phyloP scores from a whole-genome alignment of 495 filamentous ascomycete species.

The Penicillium flavigenum region DNA sequence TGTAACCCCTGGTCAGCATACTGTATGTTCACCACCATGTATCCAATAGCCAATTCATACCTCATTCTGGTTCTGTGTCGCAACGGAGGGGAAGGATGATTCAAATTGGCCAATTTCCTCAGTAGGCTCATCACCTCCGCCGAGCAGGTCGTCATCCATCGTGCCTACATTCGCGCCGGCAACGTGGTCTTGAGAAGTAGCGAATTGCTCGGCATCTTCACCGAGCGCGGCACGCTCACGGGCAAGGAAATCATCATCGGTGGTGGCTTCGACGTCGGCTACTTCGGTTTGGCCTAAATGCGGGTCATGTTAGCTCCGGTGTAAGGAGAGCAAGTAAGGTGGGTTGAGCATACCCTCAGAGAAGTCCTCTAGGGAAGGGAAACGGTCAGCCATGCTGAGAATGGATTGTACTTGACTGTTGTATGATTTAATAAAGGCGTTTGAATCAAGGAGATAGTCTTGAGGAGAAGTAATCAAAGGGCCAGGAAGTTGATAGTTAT shows the following conservation, averaged over 20 bases:
- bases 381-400: slow-evolving; percentile 83
- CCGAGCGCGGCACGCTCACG: slow-evolving; percentile 86
- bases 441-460: background rate
- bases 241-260: slow-evolving; percentile 75
- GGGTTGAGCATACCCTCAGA: slow-evolving; percentile 67
- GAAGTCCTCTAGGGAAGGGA: slow-evolving; percentile 95
- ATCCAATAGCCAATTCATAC: slow-evolving; percentile 46
- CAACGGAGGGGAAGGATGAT: slow-evolving; percentile 82
- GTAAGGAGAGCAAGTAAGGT: slow-evolving; percentile 17
- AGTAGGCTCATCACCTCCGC: slow-evolving; percentile 45
- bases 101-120: slow-evolving; percentile 74
- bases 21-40: slow-evolving; percentile 2
- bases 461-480: slow-evolving; percentile 1
- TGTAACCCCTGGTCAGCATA: slow-evolving; percentile 25
- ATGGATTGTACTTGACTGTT: background rate
- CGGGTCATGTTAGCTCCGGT: slow-evolving; percentile 27
- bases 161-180: slow-evolving; percentile 48
- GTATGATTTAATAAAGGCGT: slow-evolving; percentile 3
- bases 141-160: slow-evolving; percentile 68
- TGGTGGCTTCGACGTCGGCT: slow-evolving; percentile 40
- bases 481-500: slow-evolving; percentile 4
- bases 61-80: slow-evolving; percentile 64
- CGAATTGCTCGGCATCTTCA: slow-evolving; percentile 90
- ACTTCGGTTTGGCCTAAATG: slow-evolving; percentile 59
- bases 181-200: slow-evolving; percentile 70